phyloP scores from a whole-genome alignment of 257 asterid species.

The Plantago ovata region DNA sequence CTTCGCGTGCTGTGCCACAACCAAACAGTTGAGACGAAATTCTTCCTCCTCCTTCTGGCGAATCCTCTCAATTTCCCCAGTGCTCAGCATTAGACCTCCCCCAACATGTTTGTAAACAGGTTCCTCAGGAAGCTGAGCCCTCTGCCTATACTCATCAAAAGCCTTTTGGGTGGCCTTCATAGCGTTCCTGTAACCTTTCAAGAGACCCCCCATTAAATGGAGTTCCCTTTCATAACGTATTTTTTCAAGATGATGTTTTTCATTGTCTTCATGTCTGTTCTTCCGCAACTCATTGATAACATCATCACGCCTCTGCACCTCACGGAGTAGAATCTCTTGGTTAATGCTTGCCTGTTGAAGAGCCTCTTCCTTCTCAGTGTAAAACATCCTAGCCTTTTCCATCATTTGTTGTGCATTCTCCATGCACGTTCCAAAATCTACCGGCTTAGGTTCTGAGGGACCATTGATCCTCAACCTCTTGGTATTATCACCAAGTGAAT shows the following conservation, averaged over 20 bases:
- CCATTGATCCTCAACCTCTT: slow-evolving; percentile 64
- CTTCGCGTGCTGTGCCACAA: slow-evolving; percentile 44
- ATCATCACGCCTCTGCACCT: slow-evolving; percentile 64
- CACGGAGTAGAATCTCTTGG: slow-evolving; percentile 53
- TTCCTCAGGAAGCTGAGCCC: slow-evolving; percentile 59
- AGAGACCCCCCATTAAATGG: slow-evolving; percentile 48
- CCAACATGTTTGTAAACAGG: slow-evolving; percentile 69
- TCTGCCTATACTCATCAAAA: slow-evolving; percentile 62
- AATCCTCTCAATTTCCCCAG: slow-evolving; percentile 53
- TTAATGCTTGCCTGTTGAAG: slow-evolving; percentile 29
- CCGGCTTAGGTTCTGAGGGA: slow-evolving; percentile 43
- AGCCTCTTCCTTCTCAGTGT: slow-evolving; percentile 51
- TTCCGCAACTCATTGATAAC: slow-evolving; percentile 49
- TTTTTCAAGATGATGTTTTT: slow-evolving; percentile 49
- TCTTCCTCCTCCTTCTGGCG: slow-evolving; percentile 59
- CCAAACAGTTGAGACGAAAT: slow-evolving; percentile 32
- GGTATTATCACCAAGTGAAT: slow-evolving; percentile 33
- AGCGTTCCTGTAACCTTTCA: slow-evolving; percentile 71
- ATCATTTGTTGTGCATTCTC: slow-evolving; percentile 49
- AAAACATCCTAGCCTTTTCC: slow-evolving; percentile 37
- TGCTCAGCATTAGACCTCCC: slow-evolving; percentile 74
- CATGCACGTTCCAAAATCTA: slow-evolving; percentile 55
- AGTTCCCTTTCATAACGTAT: slow-evolving; percentile 69
- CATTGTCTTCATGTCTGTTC: slow-evolving; percentile 47
- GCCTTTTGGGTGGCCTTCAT: slow-evolving; percentile 57